A percentile compares a stretch with the other conserved stretches of the same genome.
Evolutionary conservation across 495 filamentous ascomycete genomes (phyloP).

Genomic region (Tuber calosporum): DNA sequence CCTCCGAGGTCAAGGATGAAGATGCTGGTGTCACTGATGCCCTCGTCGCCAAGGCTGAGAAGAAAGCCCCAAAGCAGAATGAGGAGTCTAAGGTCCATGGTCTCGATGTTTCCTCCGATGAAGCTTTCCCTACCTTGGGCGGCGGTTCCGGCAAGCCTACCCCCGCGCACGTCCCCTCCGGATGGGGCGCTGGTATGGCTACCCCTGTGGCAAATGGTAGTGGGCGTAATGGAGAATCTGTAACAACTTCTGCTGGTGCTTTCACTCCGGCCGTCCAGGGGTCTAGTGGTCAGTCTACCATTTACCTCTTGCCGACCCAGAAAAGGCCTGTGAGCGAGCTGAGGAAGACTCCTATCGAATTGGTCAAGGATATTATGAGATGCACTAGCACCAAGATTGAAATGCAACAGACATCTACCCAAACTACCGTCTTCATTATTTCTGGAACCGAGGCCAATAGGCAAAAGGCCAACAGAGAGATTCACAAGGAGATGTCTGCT

Average conservation of each 20-base stretch:
- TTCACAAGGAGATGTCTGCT: slow-evolving; percentile 72
- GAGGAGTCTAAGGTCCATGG: slow-evolving; percentile 40
- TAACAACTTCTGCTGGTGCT: slow-evolving; percentile 54
- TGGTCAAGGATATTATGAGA: slow-evolving; percentile 78
- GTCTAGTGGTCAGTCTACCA: slow-evolving; percentile 70
- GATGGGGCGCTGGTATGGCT: slow-evolving; percentile 61
- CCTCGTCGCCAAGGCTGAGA: slow-evolving; percentile 12
- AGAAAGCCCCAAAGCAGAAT: slow-evolving; percentile 43
- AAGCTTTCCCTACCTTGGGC: slow-evolving; percentile 82
- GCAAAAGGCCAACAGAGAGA: slow-evolving; percentile 73
- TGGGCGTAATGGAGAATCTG: slow-evolving; percentile 45
- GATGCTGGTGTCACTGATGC: slow-evolving; percentile 18
- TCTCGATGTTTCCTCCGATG: slow-evolving; percentile 77
- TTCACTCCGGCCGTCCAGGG: slow-evolving; percentile 51
- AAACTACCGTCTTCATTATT: slow-evolving; percentile 68
- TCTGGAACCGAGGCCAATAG: slow-evolving; percentile 64
- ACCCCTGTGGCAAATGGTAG: slow-evolving; percentile 42
- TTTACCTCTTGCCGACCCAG: slow-evolving; percentile 62
- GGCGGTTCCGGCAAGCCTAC: slow-evolving; percentile 56
- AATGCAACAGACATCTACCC: slow-evolving; percentile 53
- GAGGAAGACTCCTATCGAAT: slow-evolving; percentile 73
- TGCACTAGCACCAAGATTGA: slow-evolving; percentile 78
- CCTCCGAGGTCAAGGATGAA: slow-evolving; percentile 8
- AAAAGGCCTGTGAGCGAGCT: slow-evolving; percentile 66
- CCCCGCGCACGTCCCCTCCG: slow-evolving; percentile 47